Evolutionary conservation across 2,329 filamentous ascomycete genomes (phyloP), one percentile per base, ranked within the genome.

Genomic region (Aspergillus niger): DNA sequence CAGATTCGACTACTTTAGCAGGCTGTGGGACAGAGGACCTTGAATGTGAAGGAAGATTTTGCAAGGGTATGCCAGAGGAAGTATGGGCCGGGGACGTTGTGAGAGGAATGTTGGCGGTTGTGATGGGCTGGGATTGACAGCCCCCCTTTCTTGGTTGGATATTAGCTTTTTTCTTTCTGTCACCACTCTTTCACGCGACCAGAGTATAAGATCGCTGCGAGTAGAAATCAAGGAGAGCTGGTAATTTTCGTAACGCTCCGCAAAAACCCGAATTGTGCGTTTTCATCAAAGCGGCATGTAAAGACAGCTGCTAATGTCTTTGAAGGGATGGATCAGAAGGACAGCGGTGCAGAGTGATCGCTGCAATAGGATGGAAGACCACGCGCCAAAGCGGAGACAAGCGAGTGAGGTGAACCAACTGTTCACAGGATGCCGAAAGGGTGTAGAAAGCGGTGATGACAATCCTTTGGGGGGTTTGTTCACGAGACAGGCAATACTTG

Each of bases 1-100:
- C 76, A 68, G 75, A 80, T 70, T 75, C 74, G 61, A 74, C 64
- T 67, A 73, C 64, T 65, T 72, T 70, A 65, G 71, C 67, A 64
- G 75, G 71, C 65, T 70, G 67, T 70, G 74, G 32, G 32, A 36
- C 71, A 47, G 76, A 74, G 62, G 75, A 68, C 59, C 63, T 71
- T 47, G 74, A 72, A 61, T 71, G 70, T 57, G 73, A 71, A 63
- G 64, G 69, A 62, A 97, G 83, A 71, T 89, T 89, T 78, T 91
- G 90, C 73, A 97, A 85, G 72, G 93, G 93, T 77, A 97, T 97
- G 80, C 91, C 91, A 80, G 91, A 91, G 76, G 91, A 68, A 58
- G 67, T 67, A 64, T 63, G 87, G 81, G 88, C 88, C 78, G 83
- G 84, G 71, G 79, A 77, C 68, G 82, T 83, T 85, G 85, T 81